Evolutionary conservation across 2,329 filamentous ascomycete genomes (phyloP).

Genomic region (Gaeumannomyces tritici): DNA sequence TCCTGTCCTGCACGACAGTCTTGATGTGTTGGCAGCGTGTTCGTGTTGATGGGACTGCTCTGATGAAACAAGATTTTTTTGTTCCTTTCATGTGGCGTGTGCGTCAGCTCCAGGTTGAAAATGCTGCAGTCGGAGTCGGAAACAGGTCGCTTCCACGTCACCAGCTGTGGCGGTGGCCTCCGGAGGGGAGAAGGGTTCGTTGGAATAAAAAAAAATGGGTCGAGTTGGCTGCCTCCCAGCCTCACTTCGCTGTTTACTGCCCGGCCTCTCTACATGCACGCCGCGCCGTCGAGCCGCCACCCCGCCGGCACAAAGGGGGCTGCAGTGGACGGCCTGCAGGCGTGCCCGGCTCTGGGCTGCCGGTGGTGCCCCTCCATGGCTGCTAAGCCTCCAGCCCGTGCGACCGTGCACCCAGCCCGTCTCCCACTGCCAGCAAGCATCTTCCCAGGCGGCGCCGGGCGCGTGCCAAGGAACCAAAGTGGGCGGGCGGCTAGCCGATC

Average conservation of each 20-base stretch:
- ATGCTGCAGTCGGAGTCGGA: background rate
- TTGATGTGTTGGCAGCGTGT: background rate
- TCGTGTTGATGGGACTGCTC: background rate
- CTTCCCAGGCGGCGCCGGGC: no score
- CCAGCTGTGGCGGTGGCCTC: background rate
- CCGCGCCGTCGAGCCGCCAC: background rate
- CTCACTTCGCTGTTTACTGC: background rate
- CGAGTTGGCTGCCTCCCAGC: background rate
- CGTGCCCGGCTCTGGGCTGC: background rate
- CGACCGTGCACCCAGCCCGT: background rate
- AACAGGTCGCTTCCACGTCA: background rate
- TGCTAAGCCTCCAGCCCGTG: background rate
- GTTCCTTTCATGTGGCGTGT: background rate
- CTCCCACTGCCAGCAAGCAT: background rate
- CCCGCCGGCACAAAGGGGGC: background rate
- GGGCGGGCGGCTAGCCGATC: background rate
- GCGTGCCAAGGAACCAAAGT: background rate
- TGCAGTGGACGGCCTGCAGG: background rate
- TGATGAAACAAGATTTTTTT: background rate
- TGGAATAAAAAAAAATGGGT: background rate
- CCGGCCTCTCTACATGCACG: background rate
- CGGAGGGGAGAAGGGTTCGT: background rate
- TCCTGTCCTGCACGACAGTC: background rate
- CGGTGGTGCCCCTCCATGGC: background rate
- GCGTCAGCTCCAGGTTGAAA: background rate